Evolutionary conservation across 441 rosid genomes (phyloP).

Genomic region (Populus hybrid): DNA sequence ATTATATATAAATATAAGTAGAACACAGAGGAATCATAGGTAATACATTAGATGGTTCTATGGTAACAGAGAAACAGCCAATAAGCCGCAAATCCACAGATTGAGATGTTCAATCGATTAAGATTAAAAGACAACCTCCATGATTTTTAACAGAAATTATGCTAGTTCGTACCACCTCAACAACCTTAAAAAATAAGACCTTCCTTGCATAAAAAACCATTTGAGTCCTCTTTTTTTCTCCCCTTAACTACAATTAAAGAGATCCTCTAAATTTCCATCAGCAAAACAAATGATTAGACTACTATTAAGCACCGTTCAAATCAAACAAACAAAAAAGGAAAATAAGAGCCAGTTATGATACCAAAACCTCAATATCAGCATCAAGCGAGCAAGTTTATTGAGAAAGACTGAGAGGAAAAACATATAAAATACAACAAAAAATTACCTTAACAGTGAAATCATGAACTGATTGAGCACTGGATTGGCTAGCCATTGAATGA

Average conservation of each 20-base stretch:
- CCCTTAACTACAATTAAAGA: too few relatives aligned
- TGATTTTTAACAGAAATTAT: background rate
- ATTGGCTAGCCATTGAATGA: slow-evolving; percentile 61
- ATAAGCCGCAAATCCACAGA: background rate
- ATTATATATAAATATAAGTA: background rate
- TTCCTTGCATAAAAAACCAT: background rate
- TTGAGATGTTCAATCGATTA: background rate
- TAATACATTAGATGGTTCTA: background rate
- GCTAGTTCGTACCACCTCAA: background rate
- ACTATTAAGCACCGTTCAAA: background rate
- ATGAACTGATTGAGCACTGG: slow-evolving; percentile 49
- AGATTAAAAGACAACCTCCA: too few relatives aligned
- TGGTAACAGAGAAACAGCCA: background rate
- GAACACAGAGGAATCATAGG: background rate
- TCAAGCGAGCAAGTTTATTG: background rate
- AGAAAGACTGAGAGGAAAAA: background rate
- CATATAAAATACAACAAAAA: background rate
- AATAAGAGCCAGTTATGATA: background rate
- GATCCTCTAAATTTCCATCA: background rate
- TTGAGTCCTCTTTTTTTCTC: background rate
- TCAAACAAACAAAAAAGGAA: background rate
- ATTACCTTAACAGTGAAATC: slow-evolving; percentile 86
- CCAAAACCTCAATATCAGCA: background rate
- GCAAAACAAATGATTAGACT: background rate
- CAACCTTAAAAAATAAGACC: too few relatives aligned